Evolutionary conservation across 176 grass and related monocot genomes (phyloP).

Genomic region (Aegilops umbellulata): DNA sequence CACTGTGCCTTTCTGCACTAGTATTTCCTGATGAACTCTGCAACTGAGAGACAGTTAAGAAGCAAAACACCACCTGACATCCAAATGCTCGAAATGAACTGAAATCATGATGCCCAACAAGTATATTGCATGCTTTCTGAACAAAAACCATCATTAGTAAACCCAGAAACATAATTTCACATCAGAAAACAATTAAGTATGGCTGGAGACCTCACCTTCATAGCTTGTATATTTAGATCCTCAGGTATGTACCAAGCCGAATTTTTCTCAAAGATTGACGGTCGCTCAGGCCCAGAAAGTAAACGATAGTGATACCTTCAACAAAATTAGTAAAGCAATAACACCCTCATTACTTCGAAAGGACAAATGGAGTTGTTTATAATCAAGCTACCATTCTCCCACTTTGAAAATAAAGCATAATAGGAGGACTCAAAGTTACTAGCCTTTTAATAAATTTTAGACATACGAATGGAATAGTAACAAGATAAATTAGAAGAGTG

Average conservation of each 20-base stretch:
- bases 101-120: conserved; percentile 91
- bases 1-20: conserved; percentile 6
- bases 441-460: conserved; percentile 11
- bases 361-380: background rate
- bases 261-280: conserved; percentile 82
- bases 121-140: conserved; percentile 84
- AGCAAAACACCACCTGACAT: conserved; percentile 71
- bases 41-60: conserved; percentile 33
- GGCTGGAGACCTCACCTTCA: conserved; percentile 54
- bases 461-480: conserved; percentile 13
- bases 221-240: conserved; percentile 68
- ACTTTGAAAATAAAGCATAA: conserved; percentile 9
- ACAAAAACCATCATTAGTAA: conserved; percentile 31
- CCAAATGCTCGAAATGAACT: conserved; percentile 93
- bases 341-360: conserved; percentile 22
- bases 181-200: conserved; percentile 24
- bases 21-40: conserved; percentile 15
- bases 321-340: conserved; percentile 20
- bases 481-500: conserved; percentile 27
- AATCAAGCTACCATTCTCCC: conserved; percentile 14
- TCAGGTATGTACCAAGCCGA: conserved; percentile 78
- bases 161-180: background rate
- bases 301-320: conserved; percentile 88
- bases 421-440: background rate
- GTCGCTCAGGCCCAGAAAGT: conserved; percentile 72